Percentiles rank a stretch among this genome's conserved stretches.
These are phyloP conservation scores for Alternaria sp. DNA, from an alignment of 2,329 filamentous ascomycete species.

Conservation along the genomic window DNA sequence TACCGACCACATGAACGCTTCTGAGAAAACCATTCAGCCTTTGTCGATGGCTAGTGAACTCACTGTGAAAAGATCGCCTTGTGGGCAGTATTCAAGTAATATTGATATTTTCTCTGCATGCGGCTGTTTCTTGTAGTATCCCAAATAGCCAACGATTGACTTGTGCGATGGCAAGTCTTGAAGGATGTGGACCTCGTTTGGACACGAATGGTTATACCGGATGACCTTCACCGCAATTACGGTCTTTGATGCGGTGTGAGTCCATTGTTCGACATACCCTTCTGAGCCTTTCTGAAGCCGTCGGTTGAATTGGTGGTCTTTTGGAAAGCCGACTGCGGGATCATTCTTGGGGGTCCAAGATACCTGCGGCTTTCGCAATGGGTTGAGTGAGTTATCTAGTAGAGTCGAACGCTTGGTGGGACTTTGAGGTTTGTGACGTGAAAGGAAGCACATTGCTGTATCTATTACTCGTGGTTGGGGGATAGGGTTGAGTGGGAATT, in stretches of 20 bases:
- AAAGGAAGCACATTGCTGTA: neutral
- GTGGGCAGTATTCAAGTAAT: slow-evolving; percentile 26
- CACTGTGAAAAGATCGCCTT: slow-evolving; percentile 27
- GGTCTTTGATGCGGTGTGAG: slow-evolving; percentile 4
- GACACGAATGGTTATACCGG: neutral
- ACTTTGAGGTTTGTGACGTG: neutral
- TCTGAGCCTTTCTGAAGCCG: slow-evolving; percentile 19
- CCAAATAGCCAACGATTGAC: slow-evolving; percentile 22
- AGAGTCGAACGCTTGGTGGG: neutral
- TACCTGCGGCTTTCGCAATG: neutral
- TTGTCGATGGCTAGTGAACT: neutral
- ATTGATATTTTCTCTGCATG: slow-evolving; percentile 9
- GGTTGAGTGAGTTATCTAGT: neutral
- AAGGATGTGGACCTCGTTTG: slow-evolving; percentile 26
- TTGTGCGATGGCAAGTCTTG: slow-evolving; percentile 20
- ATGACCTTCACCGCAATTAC: slow-evolving; percentile 29
- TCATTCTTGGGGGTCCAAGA: neutral
- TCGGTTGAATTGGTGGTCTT: neutral
- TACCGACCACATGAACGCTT: slow-evolving; percentile 28
- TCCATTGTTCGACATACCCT: slow-evolving; percentile 24
- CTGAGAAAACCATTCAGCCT: slow-evolving; percentile 13
- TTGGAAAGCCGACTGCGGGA: neutral
- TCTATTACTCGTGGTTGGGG: neutral
- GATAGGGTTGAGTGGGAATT: too few relatives aligned
- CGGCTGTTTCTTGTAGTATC: slow-evolving; percentile 12